Evolutionary conservation across 2,329 filamentous ascomycete genomes (phyloP).

Genomic region (Harringtonia lauricola): DNA sequence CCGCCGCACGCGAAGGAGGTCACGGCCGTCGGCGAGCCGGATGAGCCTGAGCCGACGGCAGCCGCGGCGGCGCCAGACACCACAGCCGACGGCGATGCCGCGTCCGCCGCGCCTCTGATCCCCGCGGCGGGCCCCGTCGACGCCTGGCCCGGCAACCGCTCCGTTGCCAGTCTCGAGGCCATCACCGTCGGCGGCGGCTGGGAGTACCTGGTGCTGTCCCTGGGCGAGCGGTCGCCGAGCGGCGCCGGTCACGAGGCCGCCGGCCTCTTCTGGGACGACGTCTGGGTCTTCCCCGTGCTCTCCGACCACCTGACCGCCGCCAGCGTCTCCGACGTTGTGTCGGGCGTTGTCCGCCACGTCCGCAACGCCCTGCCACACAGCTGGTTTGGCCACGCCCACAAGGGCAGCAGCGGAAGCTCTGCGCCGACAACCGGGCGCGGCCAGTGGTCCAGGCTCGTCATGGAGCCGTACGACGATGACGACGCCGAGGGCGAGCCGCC

Average conservation of each 20-base stretch:
- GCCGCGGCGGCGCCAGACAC: constrained; percentile 8
- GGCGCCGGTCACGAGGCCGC: constrained; percentile 36
- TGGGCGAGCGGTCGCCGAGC: constrained; percentile 45
- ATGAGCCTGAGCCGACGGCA: constrained; percentile 8
- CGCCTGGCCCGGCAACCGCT: constrained; percentile 40
- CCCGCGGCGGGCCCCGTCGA: constrained; percentile 6
- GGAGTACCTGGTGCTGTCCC: constrained; percentile 50
- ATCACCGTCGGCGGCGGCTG: constrained; percentile 47
- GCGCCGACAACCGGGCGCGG: constrained; percentile 27
- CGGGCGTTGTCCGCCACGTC: constrained; percentile 33
- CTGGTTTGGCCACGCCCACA: constrained; percentile 5
- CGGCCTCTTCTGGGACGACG: constrained; percentile 45
- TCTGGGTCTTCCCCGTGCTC: constrained; percentile 54
- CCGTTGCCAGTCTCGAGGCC: constrained; percentile 41
- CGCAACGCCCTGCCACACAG: constrained; percentile 7
- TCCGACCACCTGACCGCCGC: constrained; percentile 42
- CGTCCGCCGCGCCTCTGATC: constrained; percentile 6
- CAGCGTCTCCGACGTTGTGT: constrained; percentile 43
- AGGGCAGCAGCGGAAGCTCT: neutral
- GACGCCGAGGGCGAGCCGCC: constrained; percentile 24
- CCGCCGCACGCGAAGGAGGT: constrained; percentile 18
- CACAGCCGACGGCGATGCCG: constrained; percentile 19
- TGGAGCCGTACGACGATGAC: constrained; percentile 38
- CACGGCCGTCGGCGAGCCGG: neutral
- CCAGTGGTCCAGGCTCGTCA: constrained; percentile 44